Percentiles rank a stretch among this genome's conserved stretches.
These are phyloP conservation scores for Mycena citricolor DNA, from an alignment of 1,284 basidiomycete genomes.

Conservation along the genomic window DNA sequence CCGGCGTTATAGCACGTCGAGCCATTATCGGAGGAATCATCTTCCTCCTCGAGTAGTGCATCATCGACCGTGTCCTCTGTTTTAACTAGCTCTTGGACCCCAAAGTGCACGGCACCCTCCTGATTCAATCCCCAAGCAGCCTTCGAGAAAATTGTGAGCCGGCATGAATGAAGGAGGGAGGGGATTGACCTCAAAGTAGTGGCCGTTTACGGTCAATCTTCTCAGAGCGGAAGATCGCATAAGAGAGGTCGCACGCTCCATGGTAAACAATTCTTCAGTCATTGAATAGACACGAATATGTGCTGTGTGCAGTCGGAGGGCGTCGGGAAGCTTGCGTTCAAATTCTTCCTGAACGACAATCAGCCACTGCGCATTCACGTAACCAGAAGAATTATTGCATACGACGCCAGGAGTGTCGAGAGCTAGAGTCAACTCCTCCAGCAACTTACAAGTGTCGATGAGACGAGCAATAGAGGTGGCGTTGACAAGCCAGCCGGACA, in stretches of 20 bases:
- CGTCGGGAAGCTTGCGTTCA: background rate
- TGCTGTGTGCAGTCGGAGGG: constrained; percentile 15
- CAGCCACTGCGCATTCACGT: background rate
- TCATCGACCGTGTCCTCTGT: background rate
- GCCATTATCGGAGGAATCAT: no score
- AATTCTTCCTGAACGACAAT: constrained; percentile 10
- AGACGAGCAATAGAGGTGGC: constrained; percentile 5
- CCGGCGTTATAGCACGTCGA: no score
- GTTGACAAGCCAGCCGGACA: constrained; percentile 26
- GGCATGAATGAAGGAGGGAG: no score
- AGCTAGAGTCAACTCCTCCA: constrained; percentile 16
- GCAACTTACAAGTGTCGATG: background rate
- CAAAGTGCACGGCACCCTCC: constrained; percentile 7
- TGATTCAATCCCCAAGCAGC: constrained; percentile 16
- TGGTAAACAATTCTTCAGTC: no score
- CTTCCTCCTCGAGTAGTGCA: constrained; percentile 16
- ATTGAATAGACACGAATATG: constrained; percentile 9
- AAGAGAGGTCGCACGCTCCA: no score
- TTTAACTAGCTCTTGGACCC: constrained; percentile 2
- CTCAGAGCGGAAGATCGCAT: no score
- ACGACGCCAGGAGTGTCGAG: constrained; percentile 13
- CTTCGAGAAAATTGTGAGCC: no score
- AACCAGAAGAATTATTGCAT: background rate
- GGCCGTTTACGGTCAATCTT: no score
- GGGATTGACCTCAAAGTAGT: no score